phyloP scores from a whole-genome alignment of 2,329 filamentous ascomycete genomes.

The Penicillium sp. region DNA sequence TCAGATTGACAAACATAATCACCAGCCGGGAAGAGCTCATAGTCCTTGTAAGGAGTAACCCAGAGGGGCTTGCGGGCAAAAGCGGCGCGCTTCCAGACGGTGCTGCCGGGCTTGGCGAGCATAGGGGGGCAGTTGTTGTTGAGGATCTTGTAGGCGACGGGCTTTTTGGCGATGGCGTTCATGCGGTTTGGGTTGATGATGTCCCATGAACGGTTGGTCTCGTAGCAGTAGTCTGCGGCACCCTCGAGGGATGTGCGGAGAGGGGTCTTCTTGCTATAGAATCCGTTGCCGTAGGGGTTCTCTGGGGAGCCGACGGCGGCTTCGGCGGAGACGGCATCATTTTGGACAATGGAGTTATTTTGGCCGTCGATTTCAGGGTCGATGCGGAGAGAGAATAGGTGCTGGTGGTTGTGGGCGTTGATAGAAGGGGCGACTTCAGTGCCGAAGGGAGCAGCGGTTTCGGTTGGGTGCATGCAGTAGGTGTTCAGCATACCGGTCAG shows the following conservation, averaged over 20 bases:
- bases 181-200: constrained; percentile 29
- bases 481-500: constrained; percentile 91
- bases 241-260: constrained; percentile 45
- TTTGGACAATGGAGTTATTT: constrained; percentile 70
- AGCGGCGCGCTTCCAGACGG: constrained; percentile 57
- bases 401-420: constrained; percentile 92
- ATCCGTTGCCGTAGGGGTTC: constrained; percentile 66
- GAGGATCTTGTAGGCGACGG: constrained; percentile 29
- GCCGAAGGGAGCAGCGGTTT: constrained; percentile 79
- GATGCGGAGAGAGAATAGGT: constrained; percentile 83
- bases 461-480: constrained; percentile 71
- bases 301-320: constrained; percentile 62
- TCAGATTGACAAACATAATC: constrained; percentile 61
- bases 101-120: constrained; percentile 52
- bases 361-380: constrained; percentile 82
- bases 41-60: constrained; percentile 56
- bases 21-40: constrained; percentile 60
- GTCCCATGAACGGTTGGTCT: constrained; percentile 43
- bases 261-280: constrained; percentile 51
- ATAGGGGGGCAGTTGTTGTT: constrained; percentile 34
- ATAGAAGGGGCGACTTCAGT: constrained; percentile 84
- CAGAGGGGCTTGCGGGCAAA: constrained; percentile 60
- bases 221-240: constrained; percentile 52
- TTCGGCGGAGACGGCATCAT: constrained; percentile 38
- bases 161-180: constrained; percentile 25